Conservation (phyloP, 768 basidiomycete species). For the Glaciozyma martinii region DNA sequence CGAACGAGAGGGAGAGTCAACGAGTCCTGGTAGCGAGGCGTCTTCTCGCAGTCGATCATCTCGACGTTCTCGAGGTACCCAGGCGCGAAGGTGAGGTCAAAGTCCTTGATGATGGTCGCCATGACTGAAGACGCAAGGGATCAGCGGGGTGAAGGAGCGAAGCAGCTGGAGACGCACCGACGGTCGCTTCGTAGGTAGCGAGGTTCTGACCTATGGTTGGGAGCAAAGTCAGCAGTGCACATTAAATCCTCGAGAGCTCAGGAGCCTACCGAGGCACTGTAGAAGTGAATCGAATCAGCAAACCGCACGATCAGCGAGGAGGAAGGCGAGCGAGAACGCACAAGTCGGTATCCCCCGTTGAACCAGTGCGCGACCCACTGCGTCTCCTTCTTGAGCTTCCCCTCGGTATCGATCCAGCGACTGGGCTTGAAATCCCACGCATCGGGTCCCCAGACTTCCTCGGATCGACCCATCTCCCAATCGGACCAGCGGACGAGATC, state of each 20-base stretch:
- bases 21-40: conserved; percentile 8
- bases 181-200: conserved; percentile 18
- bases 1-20: conserved; percentile 18
- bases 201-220: conserved; percentile 12
- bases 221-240: not conserved
- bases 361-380: conserved; percentile 20
- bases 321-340: not conserved
- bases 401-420: conserved; percentile 10
- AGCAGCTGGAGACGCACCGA: not conserved
- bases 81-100: conserved; percentile 19
- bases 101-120: conserved; percentile 8
- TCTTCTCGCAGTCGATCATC: conserved; percentile 5
- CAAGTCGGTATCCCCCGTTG: conserved; percentile 20
- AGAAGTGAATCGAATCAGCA: no score
- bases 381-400: conserved; percentile 6
- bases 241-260: no score
- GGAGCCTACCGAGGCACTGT: no score
- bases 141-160: not conserved
- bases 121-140: not conserved
- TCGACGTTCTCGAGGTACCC: conserved; percentile 13
- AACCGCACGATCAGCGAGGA: not conserved
- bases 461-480: conserved; percentile 10
- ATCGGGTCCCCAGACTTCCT: conserved; percentile 17
- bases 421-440: conserved; percentile 12
- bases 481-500: conserved; percentile 11